Evolutionary conservation across 2,329 filamentous ascomycete species (phyloP), one percentile per base, ranked within the genome.

Genomic region (Pleurostoma richardsiae): DNA sequence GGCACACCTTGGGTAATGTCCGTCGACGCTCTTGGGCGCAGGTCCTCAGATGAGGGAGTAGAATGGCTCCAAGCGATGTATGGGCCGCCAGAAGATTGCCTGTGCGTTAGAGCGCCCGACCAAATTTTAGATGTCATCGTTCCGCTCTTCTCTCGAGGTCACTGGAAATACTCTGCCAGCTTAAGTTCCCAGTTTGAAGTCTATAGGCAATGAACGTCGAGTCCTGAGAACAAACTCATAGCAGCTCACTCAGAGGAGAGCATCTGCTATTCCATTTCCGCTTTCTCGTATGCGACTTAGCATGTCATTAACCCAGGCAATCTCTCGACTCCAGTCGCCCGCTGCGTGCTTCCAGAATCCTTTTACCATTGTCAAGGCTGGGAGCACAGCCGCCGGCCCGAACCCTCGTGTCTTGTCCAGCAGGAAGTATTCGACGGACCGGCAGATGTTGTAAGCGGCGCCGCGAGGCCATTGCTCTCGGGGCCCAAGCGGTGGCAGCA

Each of bases 361-460:
- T n/a, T 36, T 36, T 8, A 36, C 33, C n/a, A 36, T 8, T 36
- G 71, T 7, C 79, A 86, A 57, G 87, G 86, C 54, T 86, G 85
- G 74, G 59, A 66, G 0, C 68, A 79, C 38, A 74, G 83, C 29
- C 84, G 50, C 39, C 3, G 49, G 49, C 3, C 55, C 56, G 29
- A 56, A 43, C n/a, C 52, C 50, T 30, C 55, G 49, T 49, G 46
- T 50, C 11, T 26, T 6, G 6, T 52, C 47, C 4, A 41, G 41
- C 31, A 57, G 7, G 39, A 55, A 58, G 45, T 51, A 57, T 43
- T 58, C 56, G 27, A 50, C 40, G 2, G 52, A 51, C 46, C 56
- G 56, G 49, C 53, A 56, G 28, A 58, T 49, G 42, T 58, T 52
- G 42, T 43, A 47, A n/a, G 46, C 41, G 40, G 43, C 46, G 4